phyloP scores from a whole-genome alignment of 75 land plant genomes.

The Larix kaempferi region DNA sequence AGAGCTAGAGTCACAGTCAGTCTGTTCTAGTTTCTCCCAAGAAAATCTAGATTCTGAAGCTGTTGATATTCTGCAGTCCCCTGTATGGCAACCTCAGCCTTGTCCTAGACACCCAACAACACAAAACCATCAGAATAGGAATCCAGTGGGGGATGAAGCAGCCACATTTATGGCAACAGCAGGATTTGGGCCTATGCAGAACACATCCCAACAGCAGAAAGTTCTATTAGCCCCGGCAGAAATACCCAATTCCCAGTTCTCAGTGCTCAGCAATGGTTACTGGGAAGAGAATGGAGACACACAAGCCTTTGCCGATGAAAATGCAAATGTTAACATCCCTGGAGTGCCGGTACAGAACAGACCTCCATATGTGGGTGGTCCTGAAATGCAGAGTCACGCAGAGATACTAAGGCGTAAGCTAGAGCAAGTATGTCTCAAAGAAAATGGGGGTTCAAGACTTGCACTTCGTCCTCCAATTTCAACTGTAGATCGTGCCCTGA shows the following conservation, averaged over 20 bases:
- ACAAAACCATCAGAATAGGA: not conserved
- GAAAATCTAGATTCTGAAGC: constrained; percentile 25
- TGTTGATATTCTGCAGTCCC: constrained; percentile 40
- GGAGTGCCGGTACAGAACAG: not conserved
- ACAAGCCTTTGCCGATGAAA: constrained; percentile 18
- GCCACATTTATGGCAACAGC: constrained; percentile 29
- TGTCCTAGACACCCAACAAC: constrained; percentile 29
- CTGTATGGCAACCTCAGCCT: constrained; percentile 85
- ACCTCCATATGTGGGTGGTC: not conserved
- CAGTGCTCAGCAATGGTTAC: not conserved
- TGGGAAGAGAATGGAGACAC: constrained; percentile 5
- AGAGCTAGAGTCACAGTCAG: constrained; percentile 51
- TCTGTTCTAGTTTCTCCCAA: constrained; percentile 20
- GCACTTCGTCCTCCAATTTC: constrained; percentile 5
- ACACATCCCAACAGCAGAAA: not conserved
- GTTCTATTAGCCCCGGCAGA: not conserved
- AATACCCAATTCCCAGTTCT: not conserved
- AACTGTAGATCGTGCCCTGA: constrained; percentile 19
- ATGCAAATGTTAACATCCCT: not conserved
- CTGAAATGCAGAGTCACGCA: not conserved
- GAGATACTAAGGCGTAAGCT: constrained; percentile 17
- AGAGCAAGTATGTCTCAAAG: constrained; percentile 10
- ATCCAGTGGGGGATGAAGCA: constrained; percentile 31
- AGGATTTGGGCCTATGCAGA: constrained; percentile 33
- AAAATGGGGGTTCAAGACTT: constrained; percentile 9